Evolutionary conservation across 2,329 filamentous ascomycete genomes (phyloP).

Genomic region (Aspergillus sp.): DNA sequence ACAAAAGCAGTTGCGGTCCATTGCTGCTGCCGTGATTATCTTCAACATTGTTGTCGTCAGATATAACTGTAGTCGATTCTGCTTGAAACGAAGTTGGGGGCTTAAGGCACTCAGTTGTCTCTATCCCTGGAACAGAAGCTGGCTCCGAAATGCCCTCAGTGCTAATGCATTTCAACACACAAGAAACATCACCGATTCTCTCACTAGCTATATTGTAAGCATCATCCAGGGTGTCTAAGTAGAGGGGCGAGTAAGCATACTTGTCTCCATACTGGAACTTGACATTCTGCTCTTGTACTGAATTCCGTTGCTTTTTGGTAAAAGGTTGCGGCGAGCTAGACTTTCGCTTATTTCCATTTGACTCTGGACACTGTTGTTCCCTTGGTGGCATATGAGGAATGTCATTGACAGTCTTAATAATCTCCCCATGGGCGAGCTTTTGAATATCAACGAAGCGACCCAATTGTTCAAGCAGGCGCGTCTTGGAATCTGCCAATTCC

Average conservation of each 20-base stretch:
- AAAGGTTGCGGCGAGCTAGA: too few relatives aligned
- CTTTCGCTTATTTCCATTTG: too few relatives aligned
- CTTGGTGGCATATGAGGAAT: too few relatives aligned
- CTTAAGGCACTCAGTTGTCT: conserved; percentile 19
- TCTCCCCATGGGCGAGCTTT: too few relatives aligned
- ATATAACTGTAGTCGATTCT: conserved; percentile 13
- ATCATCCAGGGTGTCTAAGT: background rate
- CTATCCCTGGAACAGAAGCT: conserved; percentile 3
- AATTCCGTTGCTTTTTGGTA: too few relatives aligned
- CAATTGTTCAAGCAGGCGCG: too few relatives aligned
- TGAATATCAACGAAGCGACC: too few relatives aligned
- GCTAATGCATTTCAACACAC: conserved; percentile 8
- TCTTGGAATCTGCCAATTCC: too few relatives aligned
- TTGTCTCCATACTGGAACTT: conserved; percentile 14
- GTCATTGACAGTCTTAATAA: too few relatives aligned
- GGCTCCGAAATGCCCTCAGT: conserved; percentile 5
- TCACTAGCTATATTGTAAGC: conserved; percentile 16
- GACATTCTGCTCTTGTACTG: conserved; percentile 6
- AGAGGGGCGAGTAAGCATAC: conserved; percentile 15
- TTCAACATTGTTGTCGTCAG: conserved; percentile 12
- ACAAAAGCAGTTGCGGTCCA: conserved; percentile 25
- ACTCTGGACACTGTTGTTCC: too few relatives aligned
- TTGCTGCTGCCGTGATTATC: background rate
- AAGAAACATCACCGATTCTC: conserved; percentile 30
- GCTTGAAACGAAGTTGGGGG: conserved; percentile 25